A percentile compares a stretch with the other conserved stretches of the same genome.
Evolutionary conservation across 2,329 filamentous ascomycete genomes (phyloP).

Genomic region (Didymella exigua): DNA sequence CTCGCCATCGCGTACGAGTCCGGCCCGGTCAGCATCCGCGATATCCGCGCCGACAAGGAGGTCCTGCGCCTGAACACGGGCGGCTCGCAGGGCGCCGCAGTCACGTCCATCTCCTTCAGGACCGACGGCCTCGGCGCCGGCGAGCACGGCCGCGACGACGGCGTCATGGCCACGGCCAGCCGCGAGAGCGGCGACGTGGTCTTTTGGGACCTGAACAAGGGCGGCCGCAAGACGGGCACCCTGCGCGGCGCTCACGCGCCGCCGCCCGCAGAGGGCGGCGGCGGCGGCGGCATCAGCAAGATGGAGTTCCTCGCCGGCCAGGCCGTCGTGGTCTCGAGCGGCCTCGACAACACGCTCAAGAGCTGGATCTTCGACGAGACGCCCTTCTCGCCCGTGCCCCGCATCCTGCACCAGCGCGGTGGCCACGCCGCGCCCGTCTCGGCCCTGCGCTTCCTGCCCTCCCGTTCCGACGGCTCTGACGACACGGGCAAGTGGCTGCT

Average conservation of each 20-base stretch:
- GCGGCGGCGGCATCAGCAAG: conserved; percentile 80
- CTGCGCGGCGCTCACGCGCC: conserved; percentile 87
- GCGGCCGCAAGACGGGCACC: conserved; percentile 83
- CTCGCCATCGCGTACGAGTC: conserved; percentile 86
- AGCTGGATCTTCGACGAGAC: conserved; percentile 96
- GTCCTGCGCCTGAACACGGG: conserved; percentile 72
- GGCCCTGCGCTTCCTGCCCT: conserved; percentile 81
- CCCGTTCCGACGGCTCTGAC: conserved; percentile 87
- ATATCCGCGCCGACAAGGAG: conserved; percentile 78
- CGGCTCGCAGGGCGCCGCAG: conserved; percentile 63
- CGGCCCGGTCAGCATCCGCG: conserved; percentile 78
- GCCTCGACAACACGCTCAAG: conserved; percentile 89
- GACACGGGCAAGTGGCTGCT: conserved; percentile 91
- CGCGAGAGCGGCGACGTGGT: conserved; percentile 82
- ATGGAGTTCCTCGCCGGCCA: conserved; percentile 90
- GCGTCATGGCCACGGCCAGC: conserved; percentile 93
- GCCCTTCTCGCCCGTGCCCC: conserved; percentile 84
- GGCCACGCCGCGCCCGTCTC: conserved; percentile 89
- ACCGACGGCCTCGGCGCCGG: conserved; percentile 88
- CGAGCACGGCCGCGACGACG: conserved; percentile 78
- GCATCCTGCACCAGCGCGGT: conserved; percentile 82
- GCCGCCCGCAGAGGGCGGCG: conserved; percentile 56
- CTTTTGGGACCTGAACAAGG: conserved; percentile 93
- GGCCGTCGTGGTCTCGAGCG: conserved; percentile 86
- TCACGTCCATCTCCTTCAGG: conserved; percentile 87